Base-by-base conservation (phyloP, 441 rosid genomes). In the Viola pubescens region DNA sequence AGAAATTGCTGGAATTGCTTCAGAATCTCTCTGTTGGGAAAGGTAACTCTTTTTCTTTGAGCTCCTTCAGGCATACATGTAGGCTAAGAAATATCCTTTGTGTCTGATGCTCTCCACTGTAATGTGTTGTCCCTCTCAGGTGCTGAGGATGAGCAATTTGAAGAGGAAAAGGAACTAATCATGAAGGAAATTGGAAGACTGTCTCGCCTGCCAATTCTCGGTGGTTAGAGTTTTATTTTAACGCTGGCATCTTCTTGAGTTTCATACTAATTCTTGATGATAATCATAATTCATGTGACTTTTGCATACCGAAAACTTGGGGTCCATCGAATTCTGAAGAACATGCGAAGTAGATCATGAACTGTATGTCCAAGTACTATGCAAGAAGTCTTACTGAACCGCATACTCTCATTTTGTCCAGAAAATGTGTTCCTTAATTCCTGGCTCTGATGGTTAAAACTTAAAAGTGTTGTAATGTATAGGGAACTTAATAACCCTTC, bases 111-210 rank as follows among this genome's bases (percentile, higher is more conserved):
- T 38, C 5, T 40, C 5, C 3, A 13, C 58, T 40, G 14, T 41
- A 38, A 52, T 43, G 2, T 43, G 8, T 6, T 13, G 14, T 12
- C 14, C n/a, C 5, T 65, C 43, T 48, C 73, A 89, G 96, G 97
- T 54, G 77, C 85, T 0, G 97, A 88, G 48, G 98, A 88, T 58
- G 98, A 94, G 55, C 88, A 86, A 70, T 89, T 94, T 60, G 98
- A 94, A 42, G 97, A 88, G 72, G 98, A 89, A 73, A 94, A 89
- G 68, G 97, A 94, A 71, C 73, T 89, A 60, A 94, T 89, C 71
- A 83, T 94, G 47, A 86, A 81, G 62, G 97, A 88, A 77, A 94
- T 94, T 37, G 69, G 75, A 70, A 81, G 77, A 75, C 67, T 88
- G 66, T 75, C 95, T 14, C 55, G 70, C 54, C 65, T 76, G 62